These are phyloP conservation scores for Punica granatum DNA, from an alignment of 345 rosid genomes.

Conservation along the genomic window DNA sequence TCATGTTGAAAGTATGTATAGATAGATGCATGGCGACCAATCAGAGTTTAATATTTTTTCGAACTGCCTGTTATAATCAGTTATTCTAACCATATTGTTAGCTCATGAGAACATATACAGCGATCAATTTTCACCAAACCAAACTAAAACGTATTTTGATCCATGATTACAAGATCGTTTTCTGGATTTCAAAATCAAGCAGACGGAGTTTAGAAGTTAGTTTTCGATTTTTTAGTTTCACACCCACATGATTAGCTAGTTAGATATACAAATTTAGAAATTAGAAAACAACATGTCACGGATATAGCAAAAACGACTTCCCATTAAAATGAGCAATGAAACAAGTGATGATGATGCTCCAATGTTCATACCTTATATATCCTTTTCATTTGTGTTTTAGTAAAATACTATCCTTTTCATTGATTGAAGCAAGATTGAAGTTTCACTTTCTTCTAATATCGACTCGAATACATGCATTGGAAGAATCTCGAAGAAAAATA, in stretches of 20 bases:
- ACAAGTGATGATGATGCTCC: background rate
- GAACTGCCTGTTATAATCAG: too few relatives aligned
- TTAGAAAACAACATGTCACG: background rate
- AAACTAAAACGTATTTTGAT: too few relatives aligned
- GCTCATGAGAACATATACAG: too few relatives aligned
- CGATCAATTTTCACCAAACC: too few relatives aligned
- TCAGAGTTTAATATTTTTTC: too few relatives aligned
- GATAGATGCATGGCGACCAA: too few relatives aligned
- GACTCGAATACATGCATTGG: background rate
- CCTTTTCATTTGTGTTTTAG: too few relatives aligned
- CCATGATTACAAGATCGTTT: background rate
- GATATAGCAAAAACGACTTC: background rate
- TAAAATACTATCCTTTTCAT: background rate
- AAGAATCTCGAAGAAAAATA: background rate
- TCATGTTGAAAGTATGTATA: too few relatives aligned
- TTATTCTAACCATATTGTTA: too few relatives aligned
- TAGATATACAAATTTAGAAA: background rate
- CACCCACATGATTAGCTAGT: background rate
- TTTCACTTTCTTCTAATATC: background rate
- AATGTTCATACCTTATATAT: background rate
- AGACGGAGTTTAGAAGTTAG: background rate
- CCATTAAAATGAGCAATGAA: background rate
- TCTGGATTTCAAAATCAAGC: background rate
- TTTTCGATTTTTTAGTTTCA: background rate
- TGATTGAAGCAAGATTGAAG: background rate